Evolutionary conservation across 345 rosid species (phyloP).

Genomic region (Corchorus capsularis): DNA sequence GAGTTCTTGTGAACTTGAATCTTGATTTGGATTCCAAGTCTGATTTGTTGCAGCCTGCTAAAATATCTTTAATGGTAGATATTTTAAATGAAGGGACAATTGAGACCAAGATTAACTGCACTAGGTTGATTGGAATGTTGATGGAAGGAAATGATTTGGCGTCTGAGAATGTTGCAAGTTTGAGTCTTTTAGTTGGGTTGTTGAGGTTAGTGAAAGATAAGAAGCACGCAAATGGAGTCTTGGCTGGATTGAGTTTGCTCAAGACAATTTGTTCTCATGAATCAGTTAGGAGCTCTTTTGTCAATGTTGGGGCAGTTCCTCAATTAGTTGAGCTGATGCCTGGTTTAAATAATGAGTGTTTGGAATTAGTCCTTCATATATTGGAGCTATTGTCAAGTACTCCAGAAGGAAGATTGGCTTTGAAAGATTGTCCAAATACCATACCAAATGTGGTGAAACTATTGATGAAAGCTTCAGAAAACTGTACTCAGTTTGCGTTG

Average conservation of each 20-base stretch:
- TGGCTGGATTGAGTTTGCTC: slow-evolving; percentile 52
- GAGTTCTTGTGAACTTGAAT: slow-evolving; percentile 62
- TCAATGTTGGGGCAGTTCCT: slow-evolving; percentile 61
- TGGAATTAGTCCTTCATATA: slow-evolving; percentile 55
- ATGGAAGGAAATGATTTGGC: slow-evolving; percentile 49
- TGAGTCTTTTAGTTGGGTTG: slow-evolving; percentile 63
- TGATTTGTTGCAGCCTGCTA: slow-evolving; percentile 66
- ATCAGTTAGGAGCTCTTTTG: slow-evolving; percentile 44
- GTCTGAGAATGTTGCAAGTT: slow-evolving; percentile 55
- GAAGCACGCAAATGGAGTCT: slow-evolving; percentile 47
- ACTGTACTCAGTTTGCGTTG: slow-evolving; percentile 50
- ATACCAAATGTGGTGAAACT: slow-evolving; percentile 52
- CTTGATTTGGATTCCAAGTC: slow-evolving; percentile 56
- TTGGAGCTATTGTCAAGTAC: slow-evolving; percentile 45
- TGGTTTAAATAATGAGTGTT: slow-evolving; percentile 43
- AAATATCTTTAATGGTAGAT: slow-evolving; percentile 67
- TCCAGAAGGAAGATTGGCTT: slow-evolving; percentile 55
- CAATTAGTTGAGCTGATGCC: slow-evolving; percentile 57
- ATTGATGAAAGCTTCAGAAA: slow-evolving; percentile 64
- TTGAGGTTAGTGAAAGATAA: slow-evolving; percentile 64
- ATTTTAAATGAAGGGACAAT: slow-evolving; percentile 72
- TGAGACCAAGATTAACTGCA: slow-evolving; percentile 67
- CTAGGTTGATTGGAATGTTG: slow-evolving; percentile 53
- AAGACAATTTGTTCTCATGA: slow-evolving; percentile 44
- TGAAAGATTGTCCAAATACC: slow-evolving; percentile 55